A percentile compares a stretch with the other conserved stretches of the same genome.
Conservation (phyloP, 208 protist species). For the Borovskyia barvae region DNA sequence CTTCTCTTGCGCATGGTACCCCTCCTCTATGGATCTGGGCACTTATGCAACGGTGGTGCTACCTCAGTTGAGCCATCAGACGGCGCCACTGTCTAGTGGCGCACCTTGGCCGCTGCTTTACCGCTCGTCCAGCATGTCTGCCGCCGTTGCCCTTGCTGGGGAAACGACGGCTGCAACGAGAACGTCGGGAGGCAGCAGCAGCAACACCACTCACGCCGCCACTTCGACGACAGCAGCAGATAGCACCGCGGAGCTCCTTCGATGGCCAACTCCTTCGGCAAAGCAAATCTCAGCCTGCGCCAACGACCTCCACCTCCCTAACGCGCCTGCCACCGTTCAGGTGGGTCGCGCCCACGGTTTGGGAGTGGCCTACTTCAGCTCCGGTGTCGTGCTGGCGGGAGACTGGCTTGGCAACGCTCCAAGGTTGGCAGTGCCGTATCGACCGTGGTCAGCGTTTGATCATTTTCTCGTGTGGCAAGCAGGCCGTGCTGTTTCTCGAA, state of each 20-base stretch:
- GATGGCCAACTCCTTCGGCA: constrained; percentile 5
- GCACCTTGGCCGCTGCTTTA: constrained; percentile 25
- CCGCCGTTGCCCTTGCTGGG: background rate
- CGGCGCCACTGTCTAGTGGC: constrained; percentile 9
- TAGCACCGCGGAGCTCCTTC: background rate
- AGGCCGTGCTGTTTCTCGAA: constrained; percentile 9
- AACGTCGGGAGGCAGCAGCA: background rate
- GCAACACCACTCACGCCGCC: background rate
- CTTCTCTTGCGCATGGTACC: constrained; percentile 22
- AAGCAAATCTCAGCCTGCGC: constrained; percentile 13
- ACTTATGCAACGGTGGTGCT: constrained; percentile 20
- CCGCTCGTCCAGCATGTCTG: constrained; percentile 16
- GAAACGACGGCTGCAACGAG: background rate
- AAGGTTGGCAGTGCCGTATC: constrained; percentile 53
- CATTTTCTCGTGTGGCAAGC: constrained; percentile 33
- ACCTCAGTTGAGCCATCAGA: constrained; percentile 16
- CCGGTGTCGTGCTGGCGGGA: constrained; percentile 50
- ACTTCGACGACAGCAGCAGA: background rate
- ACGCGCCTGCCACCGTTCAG: constrained; percentile 5
- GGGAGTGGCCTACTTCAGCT: constrained; percentile 57
- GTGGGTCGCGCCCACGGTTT: constrained; percentile 39
- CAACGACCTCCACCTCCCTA: constrained; percentile 12
- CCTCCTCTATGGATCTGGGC: constrained; percentile 14
- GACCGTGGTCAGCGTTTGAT: constrained; percentile 52
- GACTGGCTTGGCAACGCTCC: constrained; percentile 64